phyloP scores from a whole-genome alignment of 1,284 basidiomycete genomes.

The Schizopora paradoxa region DNA sequence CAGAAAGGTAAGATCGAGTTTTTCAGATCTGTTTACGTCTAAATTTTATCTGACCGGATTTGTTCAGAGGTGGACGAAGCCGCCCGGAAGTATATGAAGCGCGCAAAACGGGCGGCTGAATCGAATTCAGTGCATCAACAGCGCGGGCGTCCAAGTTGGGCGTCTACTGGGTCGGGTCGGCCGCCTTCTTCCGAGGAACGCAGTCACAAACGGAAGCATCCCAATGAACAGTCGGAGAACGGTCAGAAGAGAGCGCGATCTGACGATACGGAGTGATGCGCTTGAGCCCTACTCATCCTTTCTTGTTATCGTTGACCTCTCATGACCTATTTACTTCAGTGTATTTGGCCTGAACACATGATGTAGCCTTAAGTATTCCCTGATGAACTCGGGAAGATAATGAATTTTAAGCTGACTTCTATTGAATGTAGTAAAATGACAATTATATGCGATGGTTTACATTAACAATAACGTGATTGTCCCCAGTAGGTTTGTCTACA shows the following conservation, averaged over 20 bases:
- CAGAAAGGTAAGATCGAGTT: conserved; percentile 37
- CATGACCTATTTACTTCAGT: too few relatives aligned
- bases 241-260: too few relatives aligned
- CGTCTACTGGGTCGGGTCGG: neutral
- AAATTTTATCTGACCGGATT: conserved; percentile 4
- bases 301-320: too few relatives aligned
- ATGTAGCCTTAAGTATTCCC: too few relatives aligned
- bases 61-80: conserved; percentile 31
- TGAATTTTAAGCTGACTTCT: too few relatives aligned
- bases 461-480: conserved; percentile 5
- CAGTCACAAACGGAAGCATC: conserved; percentile 5
- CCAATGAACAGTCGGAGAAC: conserved; percentile 1
- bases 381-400: too few relatives aligned
- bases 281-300: too few relatives aligned
- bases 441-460: conserved; percentile 11
- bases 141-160: conserved; percentile 17
- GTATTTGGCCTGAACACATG: too few relatives aligned
- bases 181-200: neutral
- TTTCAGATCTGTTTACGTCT: conserved; percentile 10
- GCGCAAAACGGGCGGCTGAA: conserved; percentile 2
- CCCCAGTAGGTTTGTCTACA: conserved; percentile 5
- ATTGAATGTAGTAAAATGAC: too few relatives aligned
- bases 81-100: conserved; percentile 27
- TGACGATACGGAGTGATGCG: too few relatives aligned
- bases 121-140: conserved; percentile 6